Conservation (phyloP, 1,139 yeast species). For the Kodamaea anthophila region DNA sequence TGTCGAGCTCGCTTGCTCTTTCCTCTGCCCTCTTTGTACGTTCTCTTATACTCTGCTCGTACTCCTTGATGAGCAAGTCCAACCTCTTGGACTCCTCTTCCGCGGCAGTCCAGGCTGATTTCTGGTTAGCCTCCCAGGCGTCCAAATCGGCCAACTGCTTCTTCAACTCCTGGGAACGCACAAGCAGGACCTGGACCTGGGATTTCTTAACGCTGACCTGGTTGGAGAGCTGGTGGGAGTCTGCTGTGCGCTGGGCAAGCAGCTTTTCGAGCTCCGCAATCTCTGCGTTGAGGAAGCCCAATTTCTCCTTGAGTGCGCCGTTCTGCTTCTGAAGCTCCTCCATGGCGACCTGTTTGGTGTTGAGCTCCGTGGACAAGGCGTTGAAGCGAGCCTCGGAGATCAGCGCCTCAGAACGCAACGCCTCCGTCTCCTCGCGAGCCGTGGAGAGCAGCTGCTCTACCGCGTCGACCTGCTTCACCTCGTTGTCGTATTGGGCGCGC, state of each 20-base stretch:
- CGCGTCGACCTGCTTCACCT: conserved; percentile 66
- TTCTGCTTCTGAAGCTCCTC: conserved; percentile 67
- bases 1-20: conserved; percentile 7
- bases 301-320: conserved; percentile 56
- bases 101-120: conserved; percentile 20
- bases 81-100: conserved; percentile 15
- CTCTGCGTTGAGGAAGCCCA: conserved; percentile 64
- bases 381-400: conserved; percentile 78
- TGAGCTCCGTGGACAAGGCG: conserved; percentile 63
- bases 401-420: conserved; percentile 68
- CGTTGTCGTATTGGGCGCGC: conserved; percentile 69
- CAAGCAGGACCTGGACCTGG: conserved; percentile 58
- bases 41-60: conserved; percentile 5
- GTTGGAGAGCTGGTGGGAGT: conserved; percentile 55
- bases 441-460: conserved; percentile 56
- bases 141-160: conserved; percentile 24
- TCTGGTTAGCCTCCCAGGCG: conserved; percentile 17
- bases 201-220: conserved; percentile 60
- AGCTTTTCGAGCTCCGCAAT: conserved; percentile 53
- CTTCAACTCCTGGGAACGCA: conserved; percentile 47
- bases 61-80: conserved; percentile 8
- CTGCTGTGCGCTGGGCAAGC: conserved; percentile 44
- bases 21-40: conserved; percentile 6
- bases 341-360: conserved; percentile 52
- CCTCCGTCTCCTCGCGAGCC: conserved; percentile 65